Evolutionary conservation across 1,284 basidiomycete species (phyloP).

Genomic region (Cerrena zonata): DNA sequence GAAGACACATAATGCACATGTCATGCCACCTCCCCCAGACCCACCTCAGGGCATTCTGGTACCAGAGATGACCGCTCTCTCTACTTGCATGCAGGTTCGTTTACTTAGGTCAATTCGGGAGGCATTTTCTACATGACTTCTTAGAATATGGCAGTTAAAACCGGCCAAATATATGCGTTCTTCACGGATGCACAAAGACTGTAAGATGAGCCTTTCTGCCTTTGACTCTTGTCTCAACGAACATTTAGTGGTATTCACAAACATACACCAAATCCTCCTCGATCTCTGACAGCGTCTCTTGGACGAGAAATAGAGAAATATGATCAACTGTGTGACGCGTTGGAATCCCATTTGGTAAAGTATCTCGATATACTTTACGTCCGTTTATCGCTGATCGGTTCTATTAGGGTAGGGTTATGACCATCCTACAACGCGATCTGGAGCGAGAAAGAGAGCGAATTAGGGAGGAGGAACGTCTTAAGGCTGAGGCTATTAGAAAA

Average conservation of each 20-base stretch:
- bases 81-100: constrained; percentile 50
- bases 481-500: constrained; percentile 29
- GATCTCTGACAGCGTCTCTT: constrained; percentile 53
- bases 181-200: constrained; percentile 57
- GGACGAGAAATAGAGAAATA: constrained; percentile 70
- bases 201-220: constrained; percentile 28
- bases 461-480: constrained; percentile 49
- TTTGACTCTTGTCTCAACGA: background rate
- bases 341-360: constrained; percentile 64
- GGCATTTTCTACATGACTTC: constrained; percentile 2
- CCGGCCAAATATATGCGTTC: constrained; percentile 64
- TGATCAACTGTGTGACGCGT: constrained; percentile 68
- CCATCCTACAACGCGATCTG: constrained; percentile 63
- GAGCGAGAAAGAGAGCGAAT: constrained; percentile 52
- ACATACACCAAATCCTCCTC: constrained; percentile 59
- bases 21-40: constrained; percentile 58
- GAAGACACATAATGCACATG: constrained; percentile 15
- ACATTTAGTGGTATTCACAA: constrained; percentile 46
- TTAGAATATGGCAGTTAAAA: constrained; percentile 62
- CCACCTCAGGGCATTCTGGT: constrained; percentile 51
- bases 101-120: background rate
- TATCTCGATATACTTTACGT: background rate
- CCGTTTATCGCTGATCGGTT: background rate
- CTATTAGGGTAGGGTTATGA: constrained; percentile 58
- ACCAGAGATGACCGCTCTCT: constrained; percentile 54